These are phyloP conservation scores for Aspergillus puulaauensis DNA, from an alignment of 2,329 filamentous ascomycete species.

Conservation along the genomic window DNA sequence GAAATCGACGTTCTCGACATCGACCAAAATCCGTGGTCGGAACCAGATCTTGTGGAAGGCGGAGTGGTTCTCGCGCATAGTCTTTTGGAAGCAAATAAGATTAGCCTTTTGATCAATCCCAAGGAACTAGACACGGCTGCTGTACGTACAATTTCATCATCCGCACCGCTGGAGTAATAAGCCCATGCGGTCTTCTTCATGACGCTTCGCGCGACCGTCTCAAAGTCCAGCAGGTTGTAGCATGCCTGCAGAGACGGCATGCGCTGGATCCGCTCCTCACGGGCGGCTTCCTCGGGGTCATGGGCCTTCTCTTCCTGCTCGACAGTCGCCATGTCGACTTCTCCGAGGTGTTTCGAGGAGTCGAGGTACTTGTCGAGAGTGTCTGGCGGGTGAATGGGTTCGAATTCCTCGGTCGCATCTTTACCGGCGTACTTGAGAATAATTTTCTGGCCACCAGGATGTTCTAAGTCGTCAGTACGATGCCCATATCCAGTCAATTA, in stretches of 20 bases:
- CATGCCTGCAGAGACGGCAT: conserved; percentile 84
- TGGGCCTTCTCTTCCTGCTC: conserved; percentile 63
- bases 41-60: conserved; percentile 99
- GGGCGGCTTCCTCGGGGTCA: conserved; percentile 69
- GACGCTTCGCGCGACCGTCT: conserved; percentile 80
- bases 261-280: conserved; percentile 69
- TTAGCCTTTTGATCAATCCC: background rate
- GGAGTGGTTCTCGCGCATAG: conserved; percentile 89
- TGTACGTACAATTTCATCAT: conserved; percentile 74
- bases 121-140: background rate
- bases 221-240: conserved; percentile 94
- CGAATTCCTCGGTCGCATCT: conserved; percentile 89
- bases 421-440: conserved; percentile 96
- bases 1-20: conserved; percentile 85
- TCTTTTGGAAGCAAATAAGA: conserved; percentile 51
- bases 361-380: conserved; percentile 81
- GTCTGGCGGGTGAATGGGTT: conserved; percentile 85
- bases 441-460: conserved; percentile 86
- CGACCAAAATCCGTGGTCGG: conserved; percentile 80
- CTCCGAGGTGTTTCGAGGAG: conserved; percentile 81
- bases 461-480: conserved; percentile 54
- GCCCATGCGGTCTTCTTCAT: conserved; percentile 99
- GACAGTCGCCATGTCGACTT: conserved; percentile 83
- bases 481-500: background rate
- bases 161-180: conserved; percentile 92